Evolutionary conservation across 768 basidiomycete genomes (phyloP).

Genomic region (Ramaria sp.): DNA sequence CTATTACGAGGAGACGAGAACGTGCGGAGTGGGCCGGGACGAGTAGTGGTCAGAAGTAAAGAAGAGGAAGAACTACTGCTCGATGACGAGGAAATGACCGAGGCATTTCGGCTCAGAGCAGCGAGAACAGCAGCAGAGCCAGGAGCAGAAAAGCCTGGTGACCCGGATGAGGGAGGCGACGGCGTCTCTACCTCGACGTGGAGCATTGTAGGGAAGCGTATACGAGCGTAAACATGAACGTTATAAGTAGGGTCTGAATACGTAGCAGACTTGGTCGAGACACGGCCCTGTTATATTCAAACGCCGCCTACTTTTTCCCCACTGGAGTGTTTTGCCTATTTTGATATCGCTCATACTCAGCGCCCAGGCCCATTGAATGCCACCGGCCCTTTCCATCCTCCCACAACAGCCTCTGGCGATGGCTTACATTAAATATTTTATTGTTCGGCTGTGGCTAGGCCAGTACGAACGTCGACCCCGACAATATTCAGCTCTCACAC

Average conservation of each 20-base stretch:
- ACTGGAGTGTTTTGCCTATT: not conserved
- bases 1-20: slow-evolving; percentile 44
- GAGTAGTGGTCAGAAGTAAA: slow-evolving; percentile 32
- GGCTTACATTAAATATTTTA: too few relatives aligned
- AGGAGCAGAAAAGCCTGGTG: not conserved
- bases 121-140: slow-evolving; percentile 29
- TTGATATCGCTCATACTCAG: too few relatives aligned
- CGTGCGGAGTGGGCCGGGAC: slow-evolving; percentile 38
- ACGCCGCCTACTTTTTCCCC: not conserved
- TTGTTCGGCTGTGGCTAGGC: too few relatives aligned
- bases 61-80: slow-evolving; percentile 37
- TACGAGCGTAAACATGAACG: not conserved
- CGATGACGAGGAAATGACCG: slow-evolving; percentile 55
- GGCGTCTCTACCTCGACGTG: slow-evolving; percentile 6
- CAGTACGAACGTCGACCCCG: too few relatives aligned
- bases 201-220: not conserved
- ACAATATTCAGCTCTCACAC: too few relatives aligned
- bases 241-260: not conserved
- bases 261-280: not conserved
- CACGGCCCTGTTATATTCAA: not conserved
- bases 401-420: too few relatives aligned
- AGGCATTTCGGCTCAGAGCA: slow-evolving; percentile 65
- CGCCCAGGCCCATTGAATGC: too few relatives aligned
- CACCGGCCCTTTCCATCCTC: too few relatives aligned
- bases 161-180: not conserved